Conservation (phyloP, 768 basidiomycete species). For the Termitomyces sp. region DNA sequence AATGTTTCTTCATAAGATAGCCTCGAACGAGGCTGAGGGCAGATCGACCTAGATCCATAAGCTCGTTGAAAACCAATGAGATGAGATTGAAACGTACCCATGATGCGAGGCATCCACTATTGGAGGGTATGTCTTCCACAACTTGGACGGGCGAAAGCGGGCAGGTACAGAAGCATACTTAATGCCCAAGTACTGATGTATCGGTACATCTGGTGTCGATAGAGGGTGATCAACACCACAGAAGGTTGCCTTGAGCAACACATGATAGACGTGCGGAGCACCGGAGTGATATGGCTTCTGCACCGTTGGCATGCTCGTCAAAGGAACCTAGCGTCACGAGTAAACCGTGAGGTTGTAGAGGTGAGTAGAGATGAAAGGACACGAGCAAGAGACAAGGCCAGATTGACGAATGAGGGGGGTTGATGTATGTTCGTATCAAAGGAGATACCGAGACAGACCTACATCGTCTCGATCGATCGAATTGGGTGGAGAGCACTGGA, state of each 20-base stretch:
- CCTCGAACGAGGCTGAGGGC: slow-evolving; percentile 51
- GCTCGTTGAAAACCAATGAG: neutral
- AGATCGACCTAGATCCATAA: slow-evolving; percentile 53
- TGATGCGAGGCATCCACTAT: slow-evolving; percentile 58
- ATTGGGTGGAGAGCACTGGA: slow-evolving; percentile 14
- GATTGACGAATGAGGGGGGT: slow-evolving; percentile 1
- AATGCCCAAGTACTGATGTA: slow-evolving; percentile 75
- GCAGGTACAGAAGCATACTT: slow-evolving; percentile 72
- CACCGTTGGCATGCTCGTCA: slow-evolving; percentile 22
- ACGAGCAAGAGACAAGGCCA: slow-evolving; percentile 6
- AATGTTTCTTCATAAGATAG: slow-evolving; percentile 54
- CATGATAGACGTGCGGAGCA: slow-evolving; percentile 41
- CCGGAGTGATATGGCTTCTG: slow-evolving; percentile 17
- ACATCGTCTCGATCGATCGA: slow-evolving; percentile 31
- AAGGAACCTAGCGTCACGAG: neutral
- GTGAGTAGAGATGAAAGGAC: slow-evolving; percentile 3
- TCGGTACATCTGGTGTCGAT: slow-evolving; percentile 47
- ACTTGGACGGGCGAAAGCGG: slow-evolving; percentile 69
- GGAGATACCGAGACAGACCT: slow-evolving; percentile 16
- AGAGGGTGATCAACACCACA: slow-evolving; percentile 56
- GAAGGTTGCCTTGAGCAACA: slow-evolving; percentile 58
- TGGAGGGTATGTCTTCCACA: slow-evolving; percentile 52
- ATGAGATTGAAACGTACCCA: slow-evolving; percentile 43
- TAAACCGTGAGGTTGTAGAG: slow-evolving; percentile 2
- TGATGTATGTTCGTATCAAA: slow-evolving; percentile 8